Base-by-base conservation (phyloP, 2,329 filamentous ascomycete species). In the Metarhizium album region DNA sequence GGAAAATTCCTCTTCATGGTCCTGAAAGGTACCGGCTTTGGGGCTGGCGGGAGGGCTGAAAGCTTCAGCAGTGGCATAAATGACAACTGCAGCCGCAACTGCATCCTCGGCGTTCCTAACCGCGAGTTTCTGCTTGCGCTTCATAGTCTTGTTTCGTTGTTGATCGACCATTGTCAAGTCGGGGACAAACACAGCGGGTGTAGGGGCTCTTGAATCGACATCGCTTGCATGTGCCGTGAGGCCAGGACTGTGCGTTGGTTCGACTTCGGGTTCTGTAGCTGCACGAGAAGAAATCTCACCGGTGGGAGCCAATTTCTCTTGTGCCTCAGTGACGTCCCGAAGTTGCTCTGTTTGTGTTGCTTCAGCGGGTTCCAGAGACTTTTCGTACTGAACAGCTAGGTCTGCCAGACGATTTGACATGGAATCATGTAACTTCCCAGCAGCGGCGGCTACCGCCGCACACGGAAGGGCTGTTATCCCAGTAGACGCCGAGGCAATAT, bases 81-180 rank as follows among this genome's bases (percentile, higher is more conserved):
- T 70, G 23, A 78, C 69, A 23, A 78, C 76, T 14, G 74, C 76
- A 33, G 76, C 73, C 33, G 76, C 76, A 31, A 79, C 64, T 33
- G 72, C 70, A 52, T 79, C 77, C 60, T 80, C 75, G 16, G 71
- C 72, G 16, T 71, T 64, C 37, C 67, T 69, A 33, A 74, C 63
- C n/a, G 68, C 68, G 52, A 70, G 64, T 52, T 68, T 73, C 49
- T 71, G 68, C 55, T 71, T 72, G 48, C 70, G 71, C 50, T 68
- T 70, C 18, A 76, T 58, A 45, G 69, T 74, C 49, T 65, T 70
- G 22, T 66, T 68, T 45, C 71, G 69, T 49, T 74, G 61, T 49
- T 67, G 61, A 53, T 67, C 55, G 40, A 67, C 58, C 65, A 67
- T 63, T 40, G 62, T 64, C 51, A 65, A 57, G 63, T 71, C 57